Percentiles rank a stretch among this genome's conserved stretches.
phyloP scores from a whole-genome alignment of 768 basidiomycete genomes.

The Tulasnella calospora region DNA sequence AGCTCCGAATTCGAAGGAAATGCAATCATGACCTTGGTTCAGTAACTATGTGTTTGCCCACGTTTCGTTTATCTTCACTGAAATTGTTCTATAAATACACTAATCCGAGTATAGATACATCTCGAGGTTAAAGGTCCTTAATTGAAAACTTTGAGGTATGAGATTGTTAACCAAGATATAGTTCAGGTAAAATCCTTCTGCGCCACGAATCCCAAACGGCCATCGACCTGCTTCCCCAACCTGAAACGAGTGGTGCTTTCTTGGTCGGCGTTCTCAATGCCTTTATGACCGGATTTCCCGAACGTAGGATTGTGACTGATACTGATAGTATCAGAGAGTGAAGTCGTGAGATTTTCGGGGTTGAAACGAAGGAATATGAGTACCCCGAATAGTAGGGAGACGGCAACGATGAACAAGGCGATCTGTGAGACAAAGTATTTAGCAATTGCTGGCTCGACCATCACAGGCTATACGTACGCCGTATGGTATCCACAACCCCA shows the following conservation, averaged over 20 bases:
- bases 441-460: too few species aligned
- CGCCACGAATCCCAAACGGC: background rate
- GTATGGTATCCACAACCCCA: background rate
- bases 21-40: too few species aligned
- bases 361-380: background rate
- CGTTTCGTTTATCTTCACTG: too few species aligned
- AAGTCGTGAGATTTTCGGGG: slow-evolving; percentile 40
- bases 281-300: background rate
- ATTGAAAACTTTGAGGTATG: too few species aligned
- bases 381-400: background rate
- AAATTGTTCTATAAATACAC: too few species aligned
- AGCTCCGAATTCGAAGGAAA: too few species aligned
- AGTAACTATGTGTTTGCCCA: too few species aligned
- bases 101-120: too few species aligned
- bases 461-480: background rate
- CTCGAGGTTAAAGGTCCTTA: too few species aligned
- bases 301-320: background rate
- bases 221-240: background rate
- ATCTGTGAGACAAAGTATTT: background rate
- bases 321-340: slow-evolving; percentile 26
- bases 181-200: background rate
- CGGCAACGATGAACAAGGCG: background rate
- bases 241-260: background rate
- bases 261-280: background rate
- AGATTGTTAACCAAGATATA: background rate